Base-by-base conservation (phyloP, 192 early-diverging fungal genomes). In the Gorgonomyces haynaldii region DNA sequence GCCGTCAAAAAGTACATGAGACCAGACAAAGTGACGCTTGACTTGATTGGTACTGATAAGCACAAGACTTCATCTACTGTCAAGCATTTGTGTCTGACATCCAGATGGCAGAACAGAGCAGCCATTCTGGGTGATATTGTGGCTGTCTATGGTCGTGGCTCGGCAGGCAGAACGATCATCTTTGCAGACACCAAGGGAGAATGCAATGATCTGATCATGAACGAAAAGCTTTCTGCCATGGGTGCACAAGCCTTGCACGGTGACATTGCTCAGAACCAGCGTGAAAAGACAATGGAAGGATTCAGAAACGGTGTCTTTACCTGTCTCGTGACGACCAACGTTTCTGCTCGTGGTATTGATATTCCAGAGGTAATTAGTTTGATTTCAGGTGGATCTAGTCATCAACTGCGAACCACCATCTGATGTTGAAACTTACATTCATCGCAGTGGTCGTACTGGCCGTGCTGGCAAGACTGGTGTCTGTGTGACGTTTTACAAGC, bases 111-210 rank as follows among this genome's bases (percentile, higher is more conserved):
- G 54, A 83, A 85, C 45, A 81, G 89, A 50, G 77, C 82, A 45
- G 89, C 86, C 51, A 83, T 97, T 52, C 78, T 97, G 28, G 90
- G 86, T 15, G 93, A 97, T 63, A 85, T 97, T 36, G 86, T 95
- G 9, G 76, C 87, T 21, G 84, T 89, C 15, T 89, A 97, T 63
- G 93, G 86, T 41, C 46, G 61, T 2, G 68, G 65, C 16, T 72
- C 76, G 29, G 69, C 72, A 35, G 82, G 85, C 2, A 76, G 87
- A 49, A 83, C 84, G 0, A 90, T 97, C 41, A 87, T 97, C 50
- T 97, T 97, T 62, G 88, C 85, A 23, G 89, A 94, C 61, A 96
- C 88, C 45, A 96, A 95, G 66, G 77, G 75, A 53, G 88, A 82
- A 71, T 88, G 83, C 16, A 85, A 84, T 58, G 85, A 88, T 53